Percentiles rank a stretch among this genome's conserved stretches.
Evolutionary conservation across 768 basidiomycete genomes (phyloP).

Genomic region (Xerocomus potaroensis): DNA sequence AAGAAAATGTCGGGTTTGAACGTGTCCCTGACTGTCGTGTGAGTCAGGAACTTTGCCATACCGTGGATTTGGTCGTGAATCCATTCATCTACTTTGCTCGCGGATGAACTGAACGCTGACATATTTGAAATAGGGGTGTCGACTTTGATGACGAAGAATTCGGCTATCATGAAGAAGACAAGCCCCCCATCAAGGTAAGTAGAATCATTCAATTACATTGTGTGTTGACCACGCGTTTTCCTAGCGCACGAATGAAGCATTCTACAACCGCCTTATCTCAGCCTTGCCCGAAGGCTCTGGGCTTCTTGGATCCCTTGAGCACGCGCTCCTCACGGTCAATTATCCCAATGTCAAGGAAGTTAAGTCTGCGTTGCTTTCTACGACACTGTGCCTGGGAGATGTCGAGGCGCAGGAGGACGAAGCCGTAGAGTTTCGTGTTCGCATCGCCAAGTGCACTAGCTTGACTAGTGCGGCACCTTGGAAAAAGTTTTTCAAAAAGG

Average conservation of each 20-base stretch:
- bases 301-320: constrained; percentile 29
- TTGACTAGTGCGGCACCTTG: constrained; percentile 63
- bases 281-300: constrained; percentile 31
- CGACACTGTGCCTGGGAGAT: constrained; percentile 76
- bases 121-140: constrained; percentile 56
- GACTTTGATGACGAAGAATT: constrained; percentile 80
- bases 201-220: neutral
- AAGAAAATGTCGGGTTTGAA: constrained; percentile 58
- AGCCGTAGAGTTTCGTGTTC: constrained; percentile 69
- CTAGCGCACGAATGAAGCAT: constrained; percentile 71
- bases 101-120: constrained; percentile 5
- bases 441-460: constrained; percentile 77
- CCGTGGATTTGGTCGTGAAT: too few species aligned
- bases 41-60: constrained; percentile 17
- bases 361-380: constrained; percentile 63
- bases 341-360: constrained; percentile 61
- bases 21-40: constrained; percentile 72
- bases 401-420: constrained; percentile 59
- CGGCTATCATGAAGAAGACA: constrained; percentile 60
- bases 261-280: constrained; percentile 49
- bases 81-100: neutral
- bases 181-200: constrained; percentile 69
- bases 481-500: constrained; percentile 52
- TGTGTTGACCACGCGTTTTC: neutral
- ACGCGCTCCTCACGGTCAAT: constrained; percentile 24